Conservation (phyloP, 768 basidiomycete species). For the Mycena metata region DNA sequence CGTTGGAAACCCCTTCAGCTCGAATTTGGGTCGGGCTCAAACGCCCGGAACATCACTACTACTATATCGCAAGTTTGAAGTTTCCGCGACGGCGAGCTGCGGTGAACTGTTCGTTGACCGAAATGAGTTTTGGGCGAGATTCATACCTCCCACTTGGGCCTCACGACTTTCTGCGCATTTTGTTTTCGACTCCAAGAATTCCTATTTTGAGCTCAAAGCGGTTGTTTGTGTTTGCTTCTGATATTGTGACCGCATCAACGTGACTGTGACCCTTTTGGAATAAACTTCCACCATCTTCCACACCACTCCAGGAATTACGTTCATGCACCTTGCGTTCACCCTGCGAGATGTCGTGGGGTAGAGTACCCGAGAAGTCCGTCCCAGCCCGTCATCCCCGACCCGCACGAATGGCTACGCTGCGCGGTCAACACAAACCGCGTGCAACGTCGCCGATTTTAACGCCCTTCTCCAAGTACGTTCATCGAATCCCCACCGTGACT, state of each 20-base stretch:
- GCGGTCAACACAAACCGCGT: too few relatives aligned
- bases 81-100: too few relatives aligned
- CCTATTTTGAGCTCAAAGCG: neutral
- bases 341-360: neutral
- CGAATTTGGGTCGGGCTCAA: too few relatives aligned
- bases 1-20: too few relatives aligned
- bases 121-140: too few relatives aligned
- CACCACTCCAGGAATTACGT: constrained; percentile 5
- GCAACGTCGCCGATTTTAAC: neutral
- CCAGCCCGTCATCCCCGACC: neutral
- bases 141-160: too few relatives aligned
- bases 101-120: too few relatives aligned
- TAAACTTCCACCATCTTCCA: neutral
- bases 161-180: too few relatives aligned
- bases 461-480: neutral
- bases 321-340: neutral
- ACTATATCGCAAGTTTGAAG: too few relatives aligned
- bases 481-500: neutral
- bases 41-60: too few relatives aligned
- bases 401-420: neutral
- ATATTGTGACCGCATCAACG: neutral
- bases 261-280: too few relatives aligned
- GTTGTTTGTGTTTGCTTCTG: neutral
- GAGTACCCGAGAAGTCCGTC: neutral
- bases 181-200: too few relatives aligned